phyloP scores from a whole-genome alignment of 257 asterid species.

The Rhazya stricta region DNA sequence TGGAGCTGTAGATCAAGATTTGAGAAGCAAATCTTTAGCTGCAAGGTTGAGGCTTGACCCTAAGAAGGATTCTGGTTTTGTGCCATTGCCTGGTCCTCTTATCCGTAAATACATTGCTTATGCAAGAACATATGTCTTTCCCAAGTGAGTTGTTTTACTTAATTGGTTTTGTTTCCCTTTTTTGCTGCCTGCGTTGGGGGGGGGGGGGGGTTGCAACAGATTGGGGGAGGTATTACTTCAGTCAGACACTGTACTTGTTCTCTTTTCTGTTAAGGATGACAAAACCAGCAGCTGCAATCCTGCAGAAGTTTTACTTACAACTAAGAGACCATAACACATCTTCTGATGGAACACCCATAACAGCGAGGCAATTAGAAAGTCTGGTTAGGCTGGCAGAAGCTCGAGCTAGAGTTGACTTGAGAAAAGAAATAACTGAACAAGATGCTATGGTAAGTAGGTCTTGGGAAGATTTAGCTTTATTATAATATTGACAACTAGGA shows the following conservation, averaged over 20 bases:
- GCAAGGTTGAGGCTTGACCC: slow-evolving; percentile 84
- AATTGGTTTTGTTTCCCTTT: neutral
- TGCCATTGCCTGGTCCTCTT: slow-evolving; percentile 91
- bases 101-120: slow-evolving; percentile 91
- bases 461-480: neutral
- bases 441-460: slow-evolving; percentile 75
- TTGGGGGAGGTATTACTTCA: slow-evolving; percentile 10
- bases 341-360: slow-evolving; percentile 91
- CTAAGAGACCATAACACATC: slow-evolving; percentile 74
- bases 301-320: slow-evolving; percentile 82
- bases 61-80: slow-evolving; percentile 63
- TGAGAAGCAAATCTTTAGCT: slow-evolving; percentile 52
- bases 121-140: slow-evolving; percentile 75
- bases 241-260: slow-evolving; percentile 15
- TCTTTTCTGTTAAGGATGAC: slow-evolving; percentile 61
- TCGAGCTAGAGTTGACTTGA: slow-evolving; percentile 88
- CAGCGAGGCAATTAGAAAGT: slow-evolving; percentile 97
- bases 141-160: slow-evolving; percentile 56
- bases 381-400: slow-evolving; percentile 92
- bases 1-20: slow-evolving; percentile 38
- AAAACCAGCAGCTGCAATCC: slow-evolving; percentile 86
- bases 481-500: neutral
- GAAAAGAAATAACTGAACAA: slow-evolving; percentile 79
- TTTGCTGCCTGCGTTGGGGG: neutral
- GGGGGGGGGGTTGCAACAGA: neutral